Evolutionary conservation across 2,329 filamentous ascomycete genomes (phyloP), one percentile per base, ranked within the genome.

Genomic region (Sclerotinia sclerotiorum): DNA sequence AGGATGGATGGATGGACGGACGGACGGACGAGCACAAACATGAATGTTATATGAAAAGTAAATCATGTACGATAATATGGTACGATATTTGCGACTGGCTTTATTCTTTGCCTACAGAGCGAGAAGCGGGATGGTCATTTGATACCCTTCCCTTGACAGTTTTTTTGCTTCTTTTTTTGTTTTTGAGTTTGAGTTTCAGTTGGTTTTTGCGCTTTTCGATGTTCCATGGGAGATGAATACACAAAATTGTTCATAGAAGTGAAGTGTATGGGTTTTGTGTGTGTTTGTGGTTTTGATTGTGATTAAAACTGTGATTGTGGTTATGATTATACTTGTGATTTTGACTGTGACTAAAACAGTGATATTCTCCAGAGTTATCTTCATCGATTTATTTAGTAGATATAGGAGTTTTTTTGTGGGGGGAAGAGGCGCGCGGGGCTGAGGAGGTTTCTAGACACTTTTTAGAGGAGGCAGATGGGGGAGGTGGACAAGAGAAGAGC

Each of bases 21-120:
- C 21, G 60, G 46, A 62, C n/a, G 60, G 46, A 63, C 24, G 60
- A 39, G 32, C 60, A 63, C 15, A 46, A 63, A 32, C 32, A 63
- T 39, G 32, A 63, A 63, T 51, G 21, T 63, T 51, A 51, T 51
- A 63, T 63, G 60, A 63, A 63, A 57, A 46, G 27, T 17, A 58
- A 61, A 63, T 63, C 60, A 32, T 63, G 60, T 63, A 62, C 46
- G 46, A 62, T 62, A 62, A 61, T 49, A 61, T 17, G 58, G 58
- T 49, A 61, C 5, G 29, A 61, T 49, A 61, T 61, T 49, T 61
- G 58, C 58, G 44, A 61, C 58, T 61, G 58, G 58, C 44, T 49
- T 42, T 24, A 49, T 61, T 61, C 44, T 35, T 61, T 61, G 58
- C 44, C 58, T n/a, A 24, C 5, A 62, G 46, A 51, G 60, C 60